These are phyloP conservation scores for Myriosclerotinia duriaeana DNA, from an alignment of 2,329 filamentous ascomycete genomes.

Conservation along the genomic window DNA sequence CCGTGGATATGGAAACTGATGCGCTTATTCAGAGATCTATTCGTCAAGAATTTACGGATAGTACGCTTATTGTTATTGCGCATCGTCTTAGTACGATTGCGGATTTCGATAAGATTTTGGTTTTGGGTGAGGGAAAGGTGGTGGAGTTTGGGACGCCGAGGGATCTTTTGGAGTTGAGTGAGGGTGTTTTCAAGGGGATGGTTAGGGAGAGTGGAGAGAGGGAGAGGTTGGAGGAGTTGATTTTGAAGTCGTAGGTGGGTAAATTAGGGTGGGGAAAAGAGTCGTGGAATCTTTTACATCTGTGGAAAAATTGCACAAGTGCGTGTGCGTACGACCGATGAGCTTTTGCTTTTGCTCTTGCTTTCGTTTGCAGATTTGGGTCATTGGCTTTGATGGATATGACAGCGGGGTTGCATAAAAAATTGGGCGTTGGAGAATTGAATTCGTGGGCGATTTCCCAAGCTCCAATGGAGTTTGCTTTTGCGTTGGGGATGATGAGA, in stretches of 20 bases:
- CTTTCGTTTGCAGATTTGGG: too few species aligned
- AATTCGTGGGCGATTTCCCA: too few species aligned
- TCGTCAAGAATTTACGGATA: constrained; percentile 67
- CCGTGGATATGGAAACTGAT: constrained; percentile 77
- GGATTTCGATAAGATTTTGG: constrained; percentile 73
- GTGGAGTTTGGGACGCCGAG: constrained; percentile 66
- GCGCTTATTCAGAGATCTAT: constrained; percentile 71
- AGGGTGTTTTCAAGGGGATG: constrained; percentile 59
- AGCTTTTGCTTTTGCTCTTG: too few species aligned
- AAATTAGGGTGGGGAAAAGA: not conserved
- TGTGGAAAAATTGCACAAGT: too few species aligned
- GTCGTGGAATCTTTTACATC: too few species aligned
- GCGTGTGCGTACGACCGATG: too few species aligned
- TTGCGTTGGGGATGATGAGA: too few species aligned
- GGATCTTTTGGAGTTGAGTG: constrained; percentile 54
- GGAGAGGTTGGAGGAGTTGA: constrained; percentile 37
- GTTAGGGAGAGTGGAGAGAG: constrained; percentile 61
- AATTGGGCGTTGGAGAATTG: too few species aligned
- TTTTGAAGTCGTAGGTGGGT: constrained; percentile 2
- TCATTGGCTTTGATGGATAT: too few species aligned
- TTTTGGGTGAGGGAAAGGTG: constrained; percentile 65
- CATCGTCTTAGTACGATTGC: constrained; percentile 75
- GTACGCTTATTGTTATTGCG: constrained; percentile 71
- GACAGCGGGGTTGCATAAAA: too few species aligned
- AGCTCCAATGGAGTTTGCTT: too few species aligned